Evolutionary conservation across 164 flowering plant species (phyloP).

Genomic region (Warburgia ugandensis): DNA sequence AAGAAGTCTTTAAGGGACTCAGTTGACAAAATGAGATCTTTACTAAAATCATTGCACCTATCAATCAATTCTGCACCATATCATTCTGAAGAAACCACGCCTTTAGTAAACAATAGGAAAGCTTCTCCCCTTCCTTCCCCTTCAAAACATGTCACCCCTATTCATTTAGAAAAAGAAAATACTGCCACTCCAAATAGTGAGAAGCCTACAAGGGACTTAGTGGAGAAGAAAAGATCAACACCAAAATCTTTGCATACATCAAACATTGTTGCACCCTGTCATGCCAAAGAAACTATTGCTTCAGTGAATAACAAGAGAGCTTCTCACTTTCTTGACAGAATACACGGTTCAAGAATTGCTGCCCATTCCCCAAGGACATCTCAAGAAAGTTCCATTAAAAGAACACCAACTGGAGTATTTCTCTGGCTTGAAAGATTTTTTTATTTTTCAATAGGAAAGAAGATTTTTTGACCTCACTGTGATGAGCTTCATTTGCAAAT

Average conservation of each 20-base stretch:
- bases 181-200: conserved; percentile 21
- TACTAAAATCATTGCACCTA: no score
- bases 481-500: conserved; percentile 10
- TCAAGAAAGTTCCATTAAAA: conserved; percentile 19
- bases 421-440: conserved; percentile 3
- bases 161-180: conserved; percentile 20
- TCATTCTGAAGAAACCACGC: no score
- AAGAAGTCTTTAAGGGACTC: no score
- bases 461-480: conserved; percentile 2
- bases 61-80: no score
- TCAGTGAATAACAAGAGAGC: conserved; percentile 15
- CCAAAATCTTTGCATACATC: conserved; percentile 63
- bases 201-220: conserved; percentile 15
- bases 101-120: no score
- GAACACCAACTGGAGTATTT: conserved; percentile 28
- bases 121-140: conserved; percentile 20
- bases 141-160: conserved; percentile 19
- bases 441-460: neutral
- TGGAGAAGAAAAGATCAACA: conserved; percentile 25
- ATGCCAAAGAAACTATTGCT: conserved; percentile 14
- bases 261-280: conserved; percentile 33
- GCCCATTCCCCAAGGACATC: conserved; percentile 18
- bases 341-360: conserved; percentile 17
- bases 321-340: conserved; percentile 22
- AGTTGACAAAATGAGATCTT: no score